Evolutionary conservation across 2,329 filamentous ascomycete genomes (phyloP).

Genomic region (Stemphylium vesicarium): DNA sequence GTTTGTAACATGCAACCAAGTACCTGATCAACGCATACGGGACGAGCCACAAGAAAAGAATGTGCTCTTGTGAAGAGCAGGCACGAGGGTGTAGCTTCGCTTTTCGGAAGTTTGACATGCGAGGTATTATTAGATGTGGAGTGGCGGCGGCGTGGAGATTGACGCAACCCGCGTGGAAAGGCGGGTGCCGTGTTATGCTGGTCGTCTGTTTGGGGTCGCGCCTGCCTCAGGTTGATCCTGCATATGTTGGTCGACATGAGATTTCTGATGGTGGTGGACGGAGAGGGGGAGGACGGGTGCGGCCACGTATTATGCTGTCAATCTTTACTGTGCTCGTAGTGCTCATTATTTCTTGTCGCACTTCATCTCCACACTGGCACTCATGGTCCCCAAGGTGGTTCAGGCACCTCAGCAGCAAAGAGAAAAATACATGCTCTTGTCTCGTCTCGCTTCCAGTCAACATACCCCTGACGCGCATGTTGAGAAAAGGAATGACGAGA

Average conservation of each 20-base stretch:
- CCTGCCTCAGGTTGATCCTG: constrained; percentile 11
- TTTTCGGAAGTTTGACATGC: constrained; percentile 1
- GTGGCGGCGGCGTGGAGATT: background rate
- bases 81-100: background rate
- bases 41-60: background rate
- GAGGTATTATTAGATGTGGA: constrained; percentile 9
- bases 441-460: background rate
- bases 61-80: background rate
- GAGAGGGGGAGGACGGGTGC: background rate
- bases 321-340: background rate
- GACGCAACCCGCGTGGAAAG: constrained; percentile 2
- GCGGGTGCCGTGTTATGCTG: constrained; percentile 1
- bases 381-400: background rate
- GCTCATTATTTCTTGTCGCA: constrained; percentile 7
- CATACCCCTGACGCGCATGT: background rate
- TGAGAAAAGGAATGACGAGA: background rate
- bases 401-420: constrained; percentile 1
- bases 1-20: background rate
- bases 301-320: background rate
- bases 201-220: background rate
- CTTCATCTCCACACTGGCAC: background rate
- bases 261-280: background rate
- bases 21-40: background rate
- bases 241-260: background rate
- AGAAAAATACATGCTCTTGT: constrained; percentile 2